Percentiles rank a stretch among this genome's conserved stretches.
These are phyloP conservation scores for Amoeboaphelidium protococcarum DNA, from an alignment of 371 early-diverging fungal genomes.

Conservation along the genomic window DNA sequence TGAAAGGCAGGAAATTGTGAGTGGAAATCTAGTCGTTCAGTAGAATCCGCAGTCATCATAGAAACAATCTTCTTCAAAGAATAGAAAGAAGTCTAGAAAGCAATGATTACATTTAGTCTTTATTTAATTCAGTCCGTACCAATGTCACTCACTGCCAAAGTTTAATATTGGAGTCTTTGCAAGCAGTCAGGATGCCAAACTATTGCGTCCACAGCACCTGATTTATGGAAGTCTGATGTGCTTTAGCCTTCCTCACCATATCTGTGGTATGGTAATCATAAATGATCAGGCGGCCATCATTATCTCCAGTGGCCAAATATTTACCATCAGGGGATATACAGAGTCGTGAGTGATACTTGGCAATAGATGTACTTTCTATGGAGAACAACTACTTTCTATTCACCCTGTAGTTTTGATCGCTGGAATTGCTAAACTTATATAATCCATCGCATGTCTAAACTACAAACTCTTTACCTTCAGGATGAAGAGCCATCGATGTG, in stretches of 20 bases:
- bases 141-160: no score
- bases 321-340: conserved; percentile 75
- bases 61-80: no score
- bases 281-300: conserved; percentile 69
- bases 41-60: no score
- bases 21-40: no score
- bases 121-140: no score
- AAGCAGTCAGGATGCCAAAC: no score
- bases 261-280: conserved; percentile 26
- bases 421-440: conserved; percentile 55
- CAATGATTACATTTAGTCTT: no score
- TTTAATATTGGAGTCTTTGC: no score
- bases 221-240: no score
- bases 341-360: conserved; percentile 71
- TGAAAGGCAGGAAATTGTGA: no score
- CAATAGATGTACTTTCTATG: conserved; percentile 81
- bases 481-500: background rate
- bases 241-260: background rate
- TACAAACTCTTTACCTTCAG: conserved; percentile 64
- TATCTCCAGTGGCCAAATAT: conserved; percentile 67
- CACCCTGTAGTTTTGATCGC: conserved; percentile 52
- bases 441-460: conserved; percentile 87
- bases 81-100: no score
- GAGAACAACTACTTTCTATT: conserved; percentile 72
- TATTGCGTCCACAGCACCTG: no score